Evolutionary conservation across 768 basidiomycete genomes (phyloP), one percentile per base, ranked within the genome.

Genomic region (Dictyophora rubrovolvata): DNA sequence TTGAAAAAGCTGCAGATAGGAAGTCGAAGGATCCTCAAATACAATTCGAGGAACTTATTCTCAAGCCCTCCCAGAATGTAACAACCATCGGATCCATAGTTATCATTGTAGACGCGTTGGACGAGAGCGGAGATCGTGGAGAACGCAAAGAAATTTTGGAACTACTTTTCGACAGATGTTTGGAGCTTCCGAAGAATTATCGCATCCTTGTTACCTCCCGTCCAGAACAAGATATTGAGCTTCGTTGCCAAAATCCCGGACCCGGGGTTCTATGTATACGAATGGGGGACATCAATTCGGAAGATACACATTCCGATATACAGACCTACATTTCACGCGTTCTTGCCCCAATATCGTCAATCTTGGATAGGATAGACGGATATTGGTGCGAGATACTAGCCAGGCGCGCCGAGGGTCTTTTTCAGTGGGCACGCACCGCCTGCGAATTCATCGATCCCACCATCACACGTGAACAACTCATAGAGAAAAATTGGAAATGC

Each of bases 151-250:
- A n/a, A n/a, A n/a, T n/a, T n/a, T n/a, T n/a, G n/a, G n/a, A n/a
- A n/a, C n/a, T n/a, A n/a, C n/a, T n/a, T n/a, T n/a, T n/a, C n/a
- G n/a, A n/a, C n/a, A n/a, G n/a, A n/a, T n/a, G n/a, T n/a, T n/a
- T n/a, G n/a, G n/a, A n/a, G n/a, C n/a, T n/a, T n/a, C n/a, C n/a
- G n/a, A n/a, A n/a, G n/a, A n/a, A n/a, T n/a, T n/a, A n/a, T n/a
- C n/a, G n/a, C n/a, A 62, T 75, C 1, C 47, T 70, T 5, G 49
- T 70, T 42, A 70, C 70, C 2, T 48, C 63, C 46, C 71, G 68
- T 11, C 65, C 66, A 1, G 68, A 72, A 22, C 61, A 53, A 7
- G 68, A 69, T 20, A 37, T 59, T 17, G 7, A 8, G 11, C 49
- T 7, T 7, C 14, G 36, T 7, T 37, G 36, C 14, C 8, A 50